These are phyloP conservation scores for Nicotiana tomentosiformis DNA, from an alignment of 257 asterid genomes.

Conservation along the genomic window DNA sequence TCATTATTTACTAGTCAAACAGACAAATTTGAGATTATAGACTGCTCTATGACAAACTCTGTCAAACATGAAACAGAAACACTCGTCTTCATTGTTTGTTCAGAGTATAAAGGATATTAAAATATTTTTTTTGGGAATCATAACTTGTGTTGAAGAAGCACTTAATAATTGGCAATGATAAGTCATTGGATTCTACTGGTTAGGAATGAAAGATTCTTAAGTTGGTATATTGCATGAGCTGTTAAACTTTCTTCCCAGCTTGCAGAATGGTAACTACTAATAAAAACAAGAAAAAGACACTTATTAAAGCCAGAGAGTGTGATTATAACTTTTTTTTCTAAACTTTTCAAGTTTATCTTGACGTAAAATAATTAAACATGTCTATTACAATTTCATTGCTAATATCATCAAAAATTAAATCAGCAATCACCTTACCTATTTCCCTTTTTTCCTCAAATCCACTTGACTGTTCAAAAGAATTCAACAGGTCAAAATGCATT, in stretches of 20 bases:
- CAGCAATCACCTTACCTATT: conserved; percentile 37
- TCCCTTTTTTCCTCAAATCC: conserved; percentile 22
- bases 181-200: not conserved
- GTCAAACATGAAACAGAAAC: no score
- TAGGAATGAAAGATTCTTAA: not conserved
- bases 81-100: not conserved
- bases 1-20: no score
- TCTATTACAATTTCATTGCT: conserved; percentile 33
- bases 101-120: not conserved
- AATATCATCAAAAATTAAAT: conserved; percentile 49
- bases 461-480: conserved; percentile 28
- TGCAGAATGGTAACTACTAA: not conserved
- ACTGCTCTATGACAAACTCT: no score
- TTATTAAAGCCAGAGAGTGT: not conserved
- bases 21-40: no score
- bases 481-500: conserved; percentile 28
- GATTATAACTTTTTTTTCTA: not conserved
- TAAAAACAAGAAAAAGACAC: not conserved
- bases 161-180: conserved; percentile 1
- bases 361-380: not conserved
- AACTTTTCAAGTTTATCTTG: not conserved
- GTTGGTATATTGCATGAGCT: not conserved
- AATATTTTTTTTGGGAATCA: not conserved
- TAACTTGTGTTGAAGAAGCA: not conserved
- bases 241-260: not conserved